Evolutionary conservation across 2,329 filamentous ascomycete species (phyloP), one percentile per base, ranked within the genome.

Genomic region (Penicillium sp.): DNA sequence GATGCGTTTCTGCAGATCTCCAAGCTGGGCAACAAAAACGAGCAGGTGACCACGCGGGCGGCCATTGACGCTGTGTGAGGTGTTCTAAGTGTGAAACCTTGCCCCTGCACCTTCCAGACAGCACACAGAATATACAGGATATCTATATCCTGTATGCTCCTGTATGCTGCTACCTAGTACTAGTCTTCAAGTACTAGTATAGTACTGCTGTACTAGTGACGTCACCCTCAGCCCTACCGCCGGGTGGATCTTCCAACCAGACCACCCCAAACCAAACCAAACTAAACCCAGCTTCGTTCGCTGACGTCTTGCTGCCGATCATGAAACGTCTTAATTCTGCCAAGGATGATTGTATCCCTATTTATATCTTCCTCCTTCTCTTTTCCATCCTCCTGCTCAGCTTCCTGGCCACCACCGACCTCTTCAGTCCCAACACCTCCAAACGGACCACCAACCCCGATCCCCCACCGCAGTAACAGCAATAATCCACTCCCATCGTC

Each of bases 1-100:
- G 94, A 99, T 75, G 92, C 90, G 0, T 99, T 99, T 67, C 75
- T 99, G 57, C 92, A 97, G 69, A 96, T 99, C 54, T 96, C 91
- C 4, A 95, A 96, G 70, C 79, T 99, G 51, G 94, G 94, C 17
- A 99, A 99, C 71, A 97, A 96, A 80, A 97, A 97, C 67, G 94
- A 99, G 77, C 91, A 96, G 72, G 79, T 99, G 55, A 91, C 81
- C 15, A 91, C 85, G 23, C 79, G 89, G 64, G 89, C 89, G 21
- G 85, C 82, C 58, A 90, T 92, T 80, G 89, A 92, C 71, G 87
- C 88, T 17, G 83, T 92, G 10, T 90, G 78, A 72, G 29, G 30
- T 26, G n/a, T 18, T 18, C 15, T 20, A 17, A 36, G 15, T n/a
- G n/a, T n/a, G n/a, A n/a, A n/a, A n/a, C n/a, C n/a, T n/a, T n/a